Base-by-base conservation (phyloP, 805 yeast species). In the Clavispora asparagi region DNA sequence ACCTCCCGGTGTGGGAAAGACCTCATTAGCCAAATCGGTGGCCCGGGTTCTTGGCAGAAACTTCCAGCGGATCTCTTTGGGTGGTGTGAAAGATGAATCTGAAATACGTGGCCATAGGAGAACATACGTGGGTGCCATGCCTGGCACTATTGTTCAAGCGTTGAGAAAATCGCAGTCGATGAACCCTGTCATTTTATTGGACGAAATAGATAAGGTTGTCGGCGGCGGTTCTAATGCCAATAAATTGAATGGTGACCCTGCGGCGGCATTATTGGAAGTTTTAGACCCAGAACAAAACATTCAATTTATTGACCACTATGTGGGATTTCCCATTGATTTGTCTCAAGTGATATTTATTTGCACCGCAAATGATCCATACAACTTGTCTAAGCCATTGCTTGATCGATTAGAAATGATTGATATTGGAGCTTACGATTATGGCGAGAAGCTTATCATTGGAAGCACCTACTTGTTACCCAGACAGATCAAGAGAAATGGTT, bases 1-100 rank as follows among this genome's bases (percentile, higher is more conserved):
- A 0, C 96, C 96, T 10, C 97, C 96, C 0, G 97, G 97, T 32
- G 94, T 88, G 12, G 97, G 97, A 27, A 89, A 89, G 62, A 89
- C 97, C 0, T 84, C 94, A 1, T 70, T 89, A 46, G 96, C 96
- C 5, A 81, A 82, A 58, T 85, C 95, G 0, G 79, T 89, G 41
- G 95, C 96, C 1, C 66, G 73, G 10, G 80, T 92, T 6, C 65
- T 89, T 46, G 83, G 86, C 0, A 74, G 95, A 40, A 78, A 81
- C 48, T 85, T 87, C 62, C 92, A 87, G 61, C 73, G 95, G 37
- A 75, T 89, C 14, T 85, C 95, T 2, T 74, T 89, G 2, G 97
- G 96, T 26, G 97, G 97, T 35, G 78, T 89, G 39, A 82, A 85
- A 52, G 95, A 89, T 59, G 95, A 88, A 64, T 85, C 94, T 3